Conservation (phyloP, 306 rosid species). For the Prunus padus region DNA sequence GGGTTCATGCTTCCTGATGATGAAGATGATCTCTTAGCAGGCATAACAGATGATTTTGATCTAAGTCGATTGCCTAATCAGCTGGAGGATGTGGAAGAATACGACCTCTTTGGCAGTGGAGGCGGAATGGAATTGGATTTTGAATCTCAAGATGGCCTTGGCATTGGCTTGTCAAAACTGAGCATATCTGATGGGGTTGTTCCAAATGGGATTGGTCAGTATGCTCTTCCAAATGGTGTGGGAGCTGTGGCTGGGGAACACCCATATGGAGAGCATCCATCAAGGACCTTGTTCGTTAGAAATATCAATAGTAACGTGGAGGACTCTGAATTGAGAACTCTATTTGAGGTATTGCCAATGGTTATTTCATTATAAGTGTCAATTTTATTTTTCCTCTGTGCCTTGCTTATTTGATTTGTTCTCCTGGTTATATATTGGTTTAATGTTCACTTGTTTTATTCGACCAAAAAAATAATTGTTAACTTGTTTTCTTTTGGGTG, state of each 20-base stretch:
- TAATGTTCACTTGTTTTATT: background rate
- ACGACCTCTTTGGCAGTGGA: slow-evolving; percentile 81
- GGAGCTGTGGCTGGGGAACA: slow-evolving; percentile 94
- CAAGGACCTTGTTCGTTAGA: slow-evolving; percentile 89
- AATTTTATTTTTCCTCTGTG: background rate
- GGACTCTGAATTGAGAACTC: slow-evolving; percentile 62
- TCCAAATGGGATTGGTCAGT: slow-evolving; percentile 57
- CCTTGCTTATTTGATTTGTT: background rate
- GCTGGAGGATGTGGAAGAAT: slow-evolving; percentile 84
- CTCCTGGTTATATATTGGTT: background rate
- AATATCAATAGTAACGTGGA: slow-evolving; percentile 89
- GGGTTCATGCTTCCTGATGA: slow-evolving; percentile 77
- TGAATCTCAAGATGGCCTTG: slow-evolving; percentile 61
- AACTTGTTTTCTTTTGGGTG: background rate
- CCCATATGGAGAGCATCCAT: slow-evolving; percentile 96
- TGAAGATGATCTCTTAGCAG: slow-evolving; percentile 86
- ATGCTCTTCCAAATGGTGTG: slow-evolving; percentile 66
- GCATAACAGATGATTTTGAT: slow-evolving; percentile 84
- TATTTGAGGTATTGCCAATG: slow-evolving; percentile 51
- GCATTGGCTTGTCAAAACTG: slow-evolving; percentile 57
- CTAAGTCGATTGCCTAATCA: slow-evolving; percentile 80
- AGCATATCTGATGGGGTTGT: slow-evolving; percentile 52
- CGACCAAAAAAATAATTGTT: background rate
- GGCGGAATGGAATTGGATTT: slow-evolving; percentile 90
- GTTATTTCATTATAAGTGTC: background rate